Percentiles rank a stretch among this genome's conserved stretches.
Evolutionary conservation across 1,284 basidiomycete genomes (phyloP).

Genomic region (Irpex sp.): DNA sequence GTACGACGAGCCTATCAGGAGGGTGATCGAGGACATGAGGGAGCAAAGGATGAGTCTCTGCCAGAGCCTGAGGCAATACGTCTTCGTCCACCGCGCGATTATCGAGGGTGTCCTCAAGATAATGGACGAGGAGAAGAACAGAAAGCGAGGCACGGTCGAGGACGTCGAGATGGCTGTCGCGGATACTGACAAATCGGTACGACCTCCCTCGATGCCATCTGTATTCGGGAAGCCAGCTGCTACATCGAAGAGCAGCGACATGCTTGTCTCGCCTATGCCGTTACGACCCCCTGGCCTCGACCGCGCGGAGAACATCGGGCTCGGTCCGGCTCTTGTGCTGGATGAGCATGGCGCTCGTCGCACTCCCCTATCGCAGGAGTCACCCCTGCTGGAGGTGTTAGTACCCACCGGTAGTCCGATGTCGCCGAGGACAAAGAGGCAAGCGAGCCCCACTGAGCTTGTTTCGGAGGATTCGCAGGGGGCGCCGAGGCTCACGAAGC

Average conservation of each 20-base stretch:
- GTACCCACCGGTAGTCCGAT: slow-evolving; percentile 11
- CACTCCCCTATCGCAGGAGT: not conserved
- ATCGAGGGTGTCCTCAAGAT: slow-evolving; percentile 77
- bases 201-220: not conserved
- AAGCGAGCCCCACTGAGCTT: slow-evolving; percentile 67
- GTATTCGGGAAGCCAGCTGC: not conserved
- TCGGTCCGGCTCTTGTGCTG: slow-evolving; percentile 11
- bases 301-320: not conserved
- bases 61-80: slow-evolving; percentile 84
- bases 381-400: slow-evolving; percentile 5
- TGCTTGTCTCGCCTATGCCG: not conserved
- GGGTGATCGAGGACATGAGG: slow-evolving; percentile 83
- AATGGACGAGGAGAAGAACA: slow-evolving; percentile 63
- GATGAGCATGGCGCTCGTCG: not conserved
- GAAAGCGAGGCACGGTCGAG: slow-evolving; percentile 20
- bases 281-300: not conserved
- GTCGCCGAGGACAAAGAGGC: slow-evolving; percentile 46
- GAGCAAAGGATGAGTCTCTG: slow-evolving; percentile 90
- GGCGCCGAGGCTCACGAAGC: slow-evolving; percentile 51
- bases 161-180: not conserved
- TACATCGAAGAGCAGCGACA: not conserved
- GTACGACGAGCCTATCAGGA: slow-evolving; percentile 68
- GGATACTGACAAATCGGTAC: not conserved
- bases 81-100: slow-evolving; percentile 84
- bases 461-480: slow-evolving; percentile 55